Percentiles rank a stretch among this genome's conserved stretches.
These are phyloP conservation scores for Rubia peregrina DNA, from an alignment of 305 asterid species.

Conservation along the genomic window DNA sequence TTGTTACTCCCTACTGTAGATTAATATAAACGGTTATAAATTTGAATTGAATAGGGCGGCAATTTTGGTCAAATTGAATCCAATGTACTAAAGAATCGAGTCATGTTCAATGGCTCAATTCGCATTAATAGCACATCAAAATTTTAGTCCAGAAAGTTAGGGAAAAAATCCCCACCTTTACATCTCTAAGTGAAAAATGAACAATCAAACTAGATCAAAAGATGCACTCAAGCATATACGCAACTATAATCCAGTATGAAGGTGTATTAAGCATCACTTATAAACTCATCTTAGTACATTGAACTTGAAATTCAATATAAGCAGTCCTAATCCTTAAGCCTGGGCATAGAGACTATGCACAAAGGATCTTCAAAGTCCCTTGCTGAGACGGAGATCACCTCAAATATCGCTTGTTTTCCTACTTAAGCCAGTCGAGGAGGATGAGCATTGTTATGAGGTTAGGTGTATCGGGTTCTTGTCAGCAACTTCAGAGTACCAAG, in stretches of 20 bases:
- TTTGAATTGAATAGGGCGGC: too few relatives aligned
- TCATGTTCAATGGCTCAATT: background rate
- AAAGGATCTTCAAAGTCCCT: slow-evolving; percentile 2
- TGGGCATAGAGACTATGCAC: slow-evolving; percentile 16
- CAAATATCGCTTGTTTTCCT: background rate
- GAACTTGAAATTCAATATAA: background rate
- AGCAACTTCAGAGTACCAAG: slow-evolving; percentile 86
- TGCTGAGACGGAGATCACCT: background rate
- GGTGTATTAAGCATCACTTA: background rate
- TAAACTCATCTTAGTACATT: background rate
- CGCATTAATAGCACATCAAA: background rate
- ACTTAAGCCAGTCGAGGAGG: background rate
- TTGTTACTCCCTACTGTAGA: too few relatives aligned
- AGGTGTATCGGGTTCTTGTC: slow-evolving; percentile 44
- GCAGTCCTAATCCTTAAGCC: background rate
- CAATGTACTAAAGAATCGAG: background rate
- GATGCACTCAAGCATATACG: background rate
- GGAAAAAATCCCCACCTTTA: background rate
- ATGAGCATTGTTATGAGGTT: slow-evolving; percentile 28
- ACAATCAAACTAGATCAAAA: background rate
- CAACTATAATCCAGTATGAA: background rate
- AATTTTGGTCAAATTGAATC: too few relatives aligned
- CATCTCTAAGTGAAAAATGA: background rate
- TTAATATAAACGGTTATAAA: too few relatives aligned
- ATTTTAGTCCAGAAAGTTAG: background rate